Evolutionary conservation across 192 early-diverging fungal species (phyloP).

Genomic region (Backusella parvicylindrica): DNA sequence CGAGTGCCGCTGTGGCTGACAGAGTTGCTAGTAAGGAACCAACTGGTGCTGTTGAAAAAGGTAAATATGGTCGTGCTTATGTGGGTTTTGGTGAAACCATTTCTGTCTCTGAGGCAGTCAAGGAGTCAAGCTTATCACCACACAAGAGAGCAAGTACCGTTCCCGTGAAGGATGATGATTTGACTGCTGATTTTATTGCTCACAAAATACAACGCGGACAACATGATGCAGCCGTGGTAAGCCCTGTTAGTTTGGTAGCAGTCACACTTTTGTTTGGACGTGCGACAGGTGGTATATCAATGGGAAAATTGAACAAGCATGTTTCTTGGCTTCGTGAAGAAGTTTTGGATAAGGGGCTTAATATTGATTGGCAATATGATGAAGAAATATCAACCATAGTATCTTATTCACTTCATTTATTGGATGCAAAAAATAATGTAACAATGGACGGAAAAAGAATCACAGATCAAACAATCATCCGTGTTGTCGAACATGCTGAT

Average conservation of each 20-base stretch:
- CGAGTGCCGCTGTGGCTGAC: conserved; percentile 24
- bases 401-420: conserved; percentile 22
- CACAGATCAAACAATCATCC: conserved; percentile 22
- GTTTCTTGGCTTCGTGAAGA: conserved; percentile 27
- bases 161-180: neutral
- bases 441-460: conserved; percentile 29
- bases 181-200: conserved; percentile 23
- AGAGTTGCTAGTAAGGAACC: conserved; percentile 22
- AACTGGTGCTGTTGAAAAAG: conserved; percentile 1
- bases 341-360: conserved; percentile 11
- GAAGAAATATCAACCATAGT: conserved; percentile 33
- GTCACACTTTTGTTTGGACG: conserved; percentile 24
- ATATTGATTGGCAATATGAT: conserved; percentile 33
- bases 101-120: neutral
- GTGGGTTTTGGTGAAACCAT: conserved; percentile 25
- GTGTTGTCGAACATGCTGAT: conserved; percentile 36
- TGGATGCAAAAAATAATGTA: conserved; percentile 31
- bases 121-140: neutral
- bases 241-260: conserved; percentile 28
- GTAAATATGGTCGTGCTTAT: conserved; percentile 32
- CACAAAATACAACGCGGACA: conserved; percentile 26
- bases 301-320: conserved; percentile 23
- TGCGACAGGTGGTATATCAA: conserved; percentile 15
- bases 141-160: conserved; percentile 1
- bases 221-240: conserved; percentile 16